Evolutionary conservation across 164 flowering plant species (phyloP), one percentile per base, ranked within the genome.

Genomic region (Annona cherimola): DNA sequence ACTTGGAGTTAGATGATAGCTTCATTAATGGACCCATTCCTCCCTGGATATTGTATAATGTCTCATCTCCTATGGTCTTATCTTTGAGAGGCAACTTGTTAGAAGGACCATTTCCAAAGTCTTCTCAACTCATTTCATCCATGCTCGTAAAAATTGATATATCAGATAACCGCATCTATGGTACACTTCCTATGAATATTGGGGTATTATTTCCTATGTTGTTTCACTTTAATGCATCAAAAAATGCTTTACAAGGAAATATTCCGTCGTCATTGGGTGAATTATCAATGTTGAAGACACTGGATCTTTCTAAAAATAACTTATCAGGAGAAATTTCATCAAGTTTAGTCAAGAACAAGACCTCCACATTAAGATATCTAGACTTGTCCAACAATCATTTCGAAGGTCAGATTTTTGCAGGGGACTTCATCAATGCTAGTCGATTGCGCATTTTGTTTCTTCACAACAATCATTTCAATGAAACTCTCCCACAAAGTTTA

Each of bases 251-350:
- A 9, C 43, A n/a, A 66, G 69, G 69, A 16, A 44, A 26, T 6
- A 43, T 66, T 40, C 69, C 69, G 3, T 66, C 18, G 16, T 9
- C 18, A 0, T 9, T n/a, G 6, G 14, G 50, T 7, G 19, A 18
- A 5, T 16, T 16, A n/a, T 26, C 14, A 18, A 66, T 18, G 0
- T 16, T 67, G 16, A 40, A 0, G 12, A 1, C 3, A 7, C 35
- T 67, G 35, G 16, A 7, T 42, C 59, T 67, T 43, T 46, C 59
- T n/a, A 19, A 67, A 11, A 45, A 67, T 26, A n/a, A 7, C 5
- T 67, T 67, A 14, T 41, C 67, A 11, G 67, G 67, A 64, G n/a
- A 42, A 40, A 64, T 64, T 9, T 45, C 67, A 11, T 18, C 12
- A 2, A 5, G 14, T 4, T 42, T 64, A n/a, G 12, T 42, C 3